These are phyloP conservation scores for Didymella sp. DNA, from an alignment of 2,329 filamentous ascomycete species.

Conservation along the genomic window DNA sequence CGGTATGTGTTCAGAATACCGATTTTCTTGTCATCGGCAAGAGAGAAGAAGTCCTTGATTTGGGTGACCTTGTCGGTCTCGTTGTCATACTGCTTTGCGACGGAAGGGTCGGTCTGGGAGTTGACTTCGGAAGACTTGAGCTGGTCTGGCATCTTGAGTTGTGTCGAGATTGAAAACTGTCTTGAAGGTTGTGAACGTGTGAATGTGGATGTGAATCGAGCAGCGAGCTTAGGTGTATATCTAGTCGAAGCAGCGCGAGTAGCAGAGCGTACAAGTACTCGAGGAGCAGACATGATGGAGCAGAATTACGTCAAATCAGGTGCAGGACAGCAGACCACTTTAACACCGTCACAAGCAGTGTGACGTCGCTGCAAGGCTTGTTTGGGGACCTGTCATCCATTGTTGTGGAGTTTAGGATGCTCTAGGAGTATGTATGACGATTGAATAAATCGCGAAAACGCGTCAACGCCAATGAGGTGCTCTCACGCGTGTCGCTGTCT, in stretches of 20 bases:
- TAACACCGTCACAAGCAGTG: slow-evolving; percentile 16
- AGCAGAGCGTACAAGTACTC: slow-evolving; percentile 28
- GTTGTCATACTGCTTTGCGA: slow-evolving; percentile 58
- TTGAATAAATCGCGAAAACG: slow-evolving; percentile 23
- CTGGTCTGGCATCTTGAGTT: slow-evolving; percentile 55
- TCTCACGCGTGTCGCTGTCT: slow-evolving; percentile 1
- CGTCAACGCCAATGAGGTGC: slow-evolving; percentile 25
- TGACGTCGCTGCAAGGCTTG: slow-evolving; percentile 29
- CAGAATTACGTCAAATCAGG: slow-evolving; percentile 13
- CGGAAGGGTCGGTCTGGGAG: slow-evolving; percentile 55
- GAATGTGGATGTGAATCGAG: slow-evolving; percentile 13
- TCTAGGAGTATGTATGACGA: slow-evolving; percentile 37
- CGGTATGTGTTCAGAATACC: slow-evolving; percentile 54
- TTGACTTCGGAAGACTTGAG: slow-evolving; percentile 52
- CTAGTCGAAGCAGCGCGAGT: slow-evolving; percentile 5
- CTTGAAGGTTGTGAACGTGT: slow-evolving; percentile 4
- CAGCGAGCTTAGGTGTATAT: background rate
- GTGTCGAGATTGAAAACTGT: slow-evolving; percentile 27
- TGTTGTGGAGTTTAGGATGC: slow-evolving; percentile 20
- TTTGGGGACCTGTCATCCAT: slow-evolving; percentile 17
- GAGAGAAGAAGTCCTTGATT: slow-evolving; percentile 56
- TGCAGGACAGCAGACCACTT: slow-evolving; percentile 4
- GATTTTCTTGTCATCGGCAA: slow-evolving; percentile 57
- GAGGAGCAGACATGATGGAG: slow-evolving; percentile 24
- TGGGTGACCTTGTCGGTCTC: slow-evolving; percentile 54